Base-by-base conservation (phyloP, 2,329 filamentous ascomycete species). In the Trichoderma sp. region DNA sequence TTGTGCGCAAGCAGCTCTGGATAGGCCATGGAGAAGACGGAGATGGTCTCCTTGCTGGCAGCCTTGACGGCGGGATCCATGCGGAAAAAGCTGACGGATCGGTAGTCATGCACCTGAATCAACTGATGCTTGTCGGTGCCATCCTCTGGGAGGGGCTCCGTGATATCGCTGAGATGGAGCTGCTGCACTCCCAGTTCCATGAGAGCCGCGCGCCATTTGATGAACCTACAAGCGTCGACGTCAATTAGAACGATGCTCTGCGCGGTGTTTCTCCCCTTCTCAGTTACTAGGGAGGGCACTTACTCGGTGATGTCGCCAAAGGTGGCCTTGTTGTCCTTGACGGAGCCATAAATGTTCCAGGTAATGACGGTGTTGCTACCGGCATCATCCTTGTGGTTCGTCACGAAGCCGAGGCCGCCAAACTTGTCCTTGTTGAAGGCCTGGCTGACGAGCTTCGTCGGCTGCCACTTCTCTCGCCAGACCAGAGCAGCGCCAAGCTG, bases 51-150 rank as follows among this genome's bases (percentile, higher is more conserved):
- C 75, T 88, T 89, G 71, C 88, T 91, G 17, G 92, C 91, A 4
- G 88, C 84, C 78, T 92, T 93, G 79, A 95, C 89, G 67, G 86
- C 83, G 1, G 91, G 86, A 67, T 94, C 90, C 82, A 92, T 89
- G 69, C 92, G 89, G 72, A 97, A 84, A 84, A 97, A 97, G 75
- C 89, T 92, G 76, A 97, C 89, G 70, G 89, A 90, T 73, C 92
- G 87, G 84, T 97, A 97, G 83, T 98, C 94, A 81, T 98, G 94
- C 32, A 97, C 89, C 80, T 97, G 94, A 74, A 92, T 86, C 83
- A 96, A 93, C 80, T 94, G 92, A 81, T 97, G 96, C 1, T 91
- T 92, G 76, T 97, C 94, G 72, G 87, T 82, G 70, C 88, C 90
- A 64, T 88, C 89, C 67, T 92, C 89, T 2, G 90, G 89, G 74